Percentiles rank a stretch among this genome's conserved stretches.
These are phyloP conservation scores for Pycnococcus provasolii DNA, from an alignment of 139 green algal genomes.

Conservation along the genomic window DNA sequence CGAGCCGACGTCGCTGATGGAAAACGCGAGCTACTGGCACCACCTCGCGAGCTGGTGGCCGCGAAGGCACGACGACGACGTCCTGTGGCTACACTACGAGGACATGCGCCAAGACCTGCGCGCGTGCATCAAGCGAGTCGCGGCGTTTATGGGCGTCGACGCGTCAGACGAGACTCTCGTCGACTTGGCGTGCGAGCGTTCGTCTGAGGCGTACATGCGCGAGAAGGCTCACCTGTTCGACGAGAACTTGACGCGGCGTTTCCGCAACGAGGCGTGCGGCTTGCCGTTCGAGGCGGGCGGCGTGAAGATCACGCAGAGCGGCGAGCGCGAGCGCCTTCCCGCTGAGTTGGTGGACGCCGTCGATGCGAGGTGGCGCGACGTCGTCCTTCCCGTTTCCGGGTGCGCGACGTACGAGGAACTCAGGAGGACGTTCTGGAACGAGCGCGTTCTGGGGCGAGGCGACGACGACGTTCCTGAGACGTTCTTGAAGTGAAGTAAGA, in stretches of 20 bases:
- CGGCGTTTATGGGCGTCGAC: conserved; percentile 6
- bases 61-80: neutral
- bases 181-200: neutral
- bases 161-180: neutral
- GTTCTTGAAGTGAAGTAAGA: too few relatives aligned
- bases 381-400: neutral
- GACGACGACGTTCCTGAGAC: too few relatives aligned
- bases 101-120: neutral
- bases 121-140: conserved; percentile 2
- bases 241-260: conserved; percentile 8
- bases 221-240: conserved; percentile 11
- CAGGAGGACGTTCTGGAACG: neutral
- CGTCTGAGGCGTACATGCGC: conserved; percentile 6
- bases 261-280: neutral
- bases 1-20: neutral
- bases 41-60: conserved; percentile 9
- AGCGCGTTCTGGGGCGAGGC: neutral
- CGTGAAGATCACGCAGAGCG: conserved; percentile 1
- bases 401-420: conserved; percentile 16
- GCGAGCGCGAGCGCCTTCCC: neutral
- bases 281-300: neutral
- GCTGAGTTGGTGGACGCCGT: neutral
- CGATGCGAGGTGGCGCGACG: conserved; percentile 6
- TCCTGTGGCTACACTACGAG: conserved; percentile 16
- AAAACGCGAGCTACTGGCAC: conserved; percentile 11